These are phyloP conservation scores for Trichophyton verrucosum DNA, from an alignment of 2,329 filamentous ascomycete genomes.

Conservation along the genomic window DNA sequence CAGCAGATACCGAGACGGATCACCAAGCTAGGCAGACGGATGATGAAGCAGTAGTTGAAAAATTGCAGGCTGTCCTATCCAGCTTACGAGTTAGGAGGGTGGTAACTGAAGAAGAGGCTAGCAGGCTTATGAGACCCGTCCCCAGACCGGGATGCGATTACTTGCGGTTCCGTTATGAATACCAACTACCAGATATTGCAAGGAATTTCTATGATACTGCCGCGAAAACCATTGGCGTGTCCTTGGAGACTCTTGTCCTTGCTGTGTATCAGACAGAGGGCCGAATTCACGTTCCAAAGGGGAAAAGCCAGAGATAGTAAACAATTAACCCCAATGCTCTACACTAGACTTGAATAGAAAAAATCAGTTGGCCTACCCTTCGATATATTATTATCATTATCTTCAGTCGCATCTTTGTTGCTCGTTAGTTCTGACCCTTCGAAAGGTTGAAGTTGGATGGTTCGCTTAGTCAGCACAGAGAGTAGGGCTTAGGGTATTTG, in stretches of 20 bases:
- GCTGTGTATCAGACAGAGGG: constrained; percentile 41
- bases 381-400: too few species aligned
- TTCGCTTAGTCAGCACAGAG: not conserved
- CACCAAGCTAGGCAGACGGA: constrained; percentile 10
- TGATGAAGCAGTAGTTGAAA: constrained; percentile 22
- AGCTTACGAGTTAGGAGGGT: constrained; percentile 29
- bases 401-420: too few species aligned
- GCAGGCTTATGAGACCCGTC: constrained; percentile 17
- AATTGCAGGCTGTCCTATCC: constrained; percentile 34
- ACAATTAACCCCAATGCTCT: not conserved
- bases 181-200: constrained; percentile 36
- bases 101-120: constrained; percentile 25
- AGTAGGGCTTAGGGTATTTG: constrained; percentile 32
- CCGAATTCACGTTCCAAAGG: constrained; percentile 20
- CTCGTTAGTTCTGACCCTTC: too few species aligned
- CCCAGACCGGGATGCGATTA: constrained; percentile 41
- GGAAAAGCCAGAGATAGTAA: not conserved
- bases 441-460: too few species aligned
- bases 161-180: constrained; percentile 35
- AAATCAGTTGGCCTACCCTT: not conserved
- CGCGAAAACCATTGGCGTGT: constrained; percentile 39
- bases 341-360: not conserved
- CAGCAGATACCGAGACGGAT: constrained; percentile 8
- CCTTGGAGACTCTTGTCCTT: constrained; percentile 38
- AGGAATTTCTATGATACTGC: constrained; percentile 41